Evolutionary conservation across 495 filamentous ascomycete genomes (phyloP).

Genomic region (Hypoxylon fuscum): DNA sequence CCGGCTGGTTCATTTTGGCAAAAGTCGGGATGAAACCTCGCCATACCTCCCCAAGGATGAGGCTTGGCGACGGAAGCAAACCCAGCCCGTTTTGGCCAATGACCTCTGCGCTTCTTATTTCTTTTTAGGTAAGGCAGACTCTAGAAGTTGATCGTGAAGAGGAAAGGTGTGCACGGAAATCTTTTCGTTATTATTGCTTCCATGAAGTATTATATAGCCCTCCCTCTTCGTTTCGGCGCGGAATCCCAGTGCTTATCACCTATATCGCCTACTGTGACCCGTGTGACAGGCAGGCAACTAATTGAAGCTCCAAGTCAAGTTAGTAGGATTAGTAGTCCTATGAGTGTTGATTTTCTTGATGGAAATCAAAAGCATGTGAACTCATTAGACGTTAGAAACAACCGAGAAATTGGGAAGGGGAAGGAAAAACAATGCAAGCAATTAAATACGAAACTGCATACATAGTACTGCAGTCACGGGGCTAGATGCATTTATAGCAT

Average conservation of each 20-base stretch:
- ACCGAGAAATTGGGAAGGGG: too few relatives aligned
- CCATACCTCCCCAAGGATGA: conserved; percentile 7
- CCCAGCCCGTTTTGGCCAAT: conserved; percentile 12
- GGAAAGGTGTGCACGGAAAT: background rate
- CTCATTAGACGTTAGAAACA: too few relatives aligned
- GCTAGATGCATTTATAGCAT: too few relatives aligned
- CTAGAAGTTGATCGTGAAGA: background rate
- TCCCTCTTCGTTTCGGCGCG: background rate
- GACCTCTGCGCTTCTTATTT: conserved; percentile 3
- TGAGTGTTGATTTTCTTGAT: too few relatives aligned
- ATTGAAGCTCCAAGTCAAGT: too few relatives aligned
- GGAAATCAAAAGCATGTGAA: too few relatives aligned
- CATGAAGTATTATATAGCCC: conserved; percentile 6
- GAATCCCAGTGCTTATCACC: background rate
- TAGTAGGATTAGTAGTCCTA: too few relatives aligned
- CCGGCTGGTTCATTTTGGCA: conserved; percentile 40
- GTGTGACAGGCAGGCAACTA: background rate
- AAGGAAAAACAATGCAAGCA: too few relatives aligned
- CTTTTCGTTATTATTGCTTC: background rate
- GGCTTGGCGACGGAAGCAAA: conserved; percentile 12
- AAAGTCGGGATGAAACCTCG: conserved; percentile 38
- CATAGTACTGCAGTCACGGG: too few relatives aligned
- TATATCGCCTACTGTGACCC: background rate
- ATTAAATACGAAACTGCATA: too few relatives aligned
- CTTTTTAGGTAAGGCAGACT: conserved; percentile 16